A percentile compares a stretch with the other conserved stretches of the same genome.
Evolutionary conservation across 1,139 yeast genomes (phyloP).

Genomic region (Sugiyamaella pinicola): DNA sequence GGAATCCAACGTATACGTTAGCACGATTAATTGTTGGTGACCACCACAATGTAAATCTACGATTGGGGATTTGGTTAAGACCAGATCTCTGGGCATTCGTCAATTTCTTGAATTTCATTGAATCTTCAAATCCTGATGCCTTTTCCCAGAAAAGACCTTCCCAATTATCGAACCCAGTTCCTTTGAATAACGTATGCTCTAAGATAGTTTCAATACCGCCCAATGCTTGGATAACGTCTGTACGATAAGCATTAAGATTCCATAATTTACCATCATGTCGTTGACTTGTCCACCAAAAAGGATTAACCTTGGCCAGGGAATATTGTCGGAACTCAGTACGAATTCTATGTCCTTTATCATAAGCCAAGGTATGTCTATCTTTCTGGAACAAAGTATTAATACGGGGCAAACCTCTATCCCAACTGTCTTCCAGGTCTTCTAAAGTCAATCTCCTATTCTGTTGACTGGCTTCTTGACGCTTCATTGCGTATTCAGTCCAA

Average conservation of each 20-base stretch:
- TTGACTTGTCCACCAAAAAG: conserved; percentile 96
- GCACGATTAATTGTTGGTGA: conserved; percentile 98
- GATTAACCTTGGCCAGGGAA: conserved; percentile 70
- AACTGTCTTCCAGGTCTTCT: conserved; percentile 89
- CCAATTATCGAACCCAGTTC: conserved; percentile 98
- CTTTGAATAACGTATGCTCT: conserved; percentile 93
- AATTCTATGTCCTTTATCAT: conserved; percentile 90
- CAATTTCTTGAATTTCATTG: conserved; percentile 87
- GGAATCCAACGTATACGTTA: conserved; percentile 95
- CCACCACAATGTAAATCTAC: conserved; percentile 99
- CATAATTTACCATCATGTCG: conserved; percentile 96
- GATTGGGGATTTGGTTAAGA: conserved; percentile 94
- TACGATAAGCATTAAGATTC: conserved; percentile 89
- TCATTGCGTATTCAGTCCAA: conserved; percentile 96
- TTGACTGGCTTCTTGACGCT: conserved; percentile 83
- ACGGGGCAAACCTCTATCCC: conserved; percentile 98
- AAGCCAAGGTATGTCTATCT: conserved; percentile 91
- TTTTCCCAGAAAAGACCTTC: conserved; percentile 99
- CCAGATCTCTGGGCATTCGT: conserved; percentile 99
- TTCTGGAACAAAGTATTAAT: conserved; percentile 93
- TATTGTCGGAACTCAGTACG: conserved; percentile 78
- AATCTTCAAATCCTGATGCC: conserved; percentile 95
- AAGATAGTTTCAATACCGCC: conserved; percentile 97
- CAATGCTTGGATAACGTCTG: conserved; percentile 94
- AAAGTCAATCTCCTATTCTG: conserved; percentile 84